A percentile compares a stretch with the other conserved stretches of the same genome.
Evolutionary conservation across 2,329 filamentous ascomycete genomes (phyloP).

Genomic region (Aspergillus hiratsukae): DNA sequence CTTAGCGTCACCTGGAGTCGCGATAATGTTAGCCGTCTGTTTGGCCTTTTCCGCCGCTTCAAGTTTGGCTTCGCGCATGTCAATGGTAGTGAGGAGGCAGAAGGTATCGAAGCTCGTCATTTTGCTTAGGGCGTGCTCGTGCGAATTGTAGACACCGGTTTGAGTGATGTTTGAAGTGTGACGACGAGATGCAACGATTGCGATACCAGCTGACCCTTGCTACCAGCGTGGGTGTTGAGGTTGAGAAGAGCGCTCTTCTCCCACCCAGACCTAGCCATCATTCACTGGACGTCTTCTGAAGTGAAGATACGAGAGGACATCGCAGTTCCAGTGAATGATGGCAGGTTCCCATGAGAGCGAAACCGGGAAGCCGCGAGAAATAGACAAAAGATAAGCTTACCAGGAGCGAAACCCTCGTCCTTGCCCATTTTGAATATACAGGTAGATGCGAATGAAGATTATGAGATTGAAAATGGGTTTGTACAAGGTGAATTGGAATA

Average conservation of each 20-base stretch:
- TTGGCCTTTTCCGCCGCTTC: slow-evolving; percentile 14
- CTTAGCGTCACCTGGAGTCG: slow-evolving; percentile 71
- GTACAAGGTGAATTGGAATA: slow-evolving; percentile 26
- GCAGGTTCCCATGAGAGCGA: background rate
- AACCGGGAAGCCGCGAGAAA: slow-evolving; percentile 1
- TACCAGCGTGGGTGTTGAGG: background rate
- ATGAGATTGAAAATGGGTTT: slow-evolving; percentile 13
- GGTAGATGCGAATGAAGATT: slow-evolving; percentile 25
- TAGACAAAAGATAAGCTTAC: slow-evolving; percentile 32
- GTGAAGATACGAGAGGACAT: background rate
- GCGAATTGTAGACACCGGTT: slow-evolving; percentile 10
- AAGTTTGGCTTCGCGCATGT: slow-evolving; percentile 22
- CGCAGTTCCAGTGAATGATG: slow-evolving; percentile 2
- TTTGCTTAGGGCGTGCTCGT: background rate
- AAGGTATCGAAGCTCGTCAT: slow-evolving; percentile 25
- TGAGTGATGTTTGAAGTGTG: background rate
- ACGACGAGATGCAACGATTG: background rate
- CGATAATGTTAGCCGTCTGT: slow-evolving; percentile 24
- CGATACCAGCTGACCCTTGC: background rate
- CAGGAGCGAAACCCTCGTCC: slow-evolving; percentile 43
- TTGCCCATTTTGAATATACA: slow-evolving; percentile 37
- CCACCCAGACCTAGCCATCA: background rate
- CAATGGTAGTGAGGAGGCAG: slow-evolving; percentile 18
- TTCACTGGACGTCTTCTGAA: background rate
- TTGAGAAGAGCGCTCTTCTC: background rate